Conservation (phyloP, 768 basidiomycete species). For the Pulveroboletus sp. region DNA sequence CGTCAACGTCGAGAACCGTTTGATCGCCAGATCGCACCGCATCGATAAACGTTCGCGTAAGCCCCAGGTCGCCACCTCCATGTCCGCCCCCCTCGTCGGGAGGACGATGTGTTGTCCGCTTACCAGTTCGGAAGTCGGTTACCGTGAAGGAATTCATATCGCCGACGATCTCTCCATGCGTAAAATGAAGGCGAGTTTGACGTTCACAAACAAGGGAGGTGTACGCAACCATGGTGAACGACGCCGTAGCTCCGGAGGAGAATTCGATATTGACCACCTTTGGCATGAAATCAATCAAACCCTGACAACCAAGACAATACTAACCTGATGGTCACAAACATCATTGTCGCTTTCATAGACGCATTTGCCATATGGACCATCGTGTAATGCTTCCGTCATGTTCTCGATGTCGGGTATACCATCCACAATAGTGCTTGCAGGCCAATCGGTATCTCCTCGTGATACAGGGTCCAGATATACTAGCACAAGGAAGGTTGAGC, state of each 20-base stretch:
- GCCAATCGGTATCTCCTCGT: conserved; percentile 53
- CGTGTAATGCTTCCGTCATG: conserved; percentile 65
- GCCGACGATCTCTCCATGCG: conserved; percentile 86
- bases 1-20: conserved; percentile 59
- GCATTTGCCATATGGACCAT: conserved; percentile 75
- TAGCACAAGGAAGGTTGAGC: conserved; percentile 29
- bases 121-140: conserved; percentile 66
- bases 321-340: conserved; percentile 82
- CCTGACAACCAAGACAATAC: not conserved
- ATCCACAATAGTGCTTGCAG: conserved; percentile 66
- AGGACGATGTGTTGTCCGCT: conserved; percentile 46
- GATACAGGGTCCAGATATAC: conserved; percentile 81
- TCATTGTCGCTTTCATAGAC: conserved; percentile 86
- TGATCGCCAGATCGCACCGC: conserved; percentile 70
- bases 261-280: conserved; percentile 87
- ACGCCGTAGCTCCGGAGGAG: conserved; percentile 74
- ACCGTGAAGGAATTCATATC: conserved; percentile 77
- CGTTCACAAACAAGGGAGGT: conserved; percentile 78
- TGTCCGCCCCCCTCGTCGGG: conserved; percentile 65
- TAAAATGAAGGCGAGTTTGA: conserved; percentile 83
- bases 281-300: not conserved
- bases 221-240: conserved; percentile 89
- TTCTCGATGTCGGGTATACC: conserved; percentile 87
- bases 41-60: conserved; percentile 72
- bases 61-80: conserved; percentile 79